phyloP scores from a whole-genome alignment of 2,329 filamentous ascomycete genomes.

The Monosporascus ibericus region DNA sequence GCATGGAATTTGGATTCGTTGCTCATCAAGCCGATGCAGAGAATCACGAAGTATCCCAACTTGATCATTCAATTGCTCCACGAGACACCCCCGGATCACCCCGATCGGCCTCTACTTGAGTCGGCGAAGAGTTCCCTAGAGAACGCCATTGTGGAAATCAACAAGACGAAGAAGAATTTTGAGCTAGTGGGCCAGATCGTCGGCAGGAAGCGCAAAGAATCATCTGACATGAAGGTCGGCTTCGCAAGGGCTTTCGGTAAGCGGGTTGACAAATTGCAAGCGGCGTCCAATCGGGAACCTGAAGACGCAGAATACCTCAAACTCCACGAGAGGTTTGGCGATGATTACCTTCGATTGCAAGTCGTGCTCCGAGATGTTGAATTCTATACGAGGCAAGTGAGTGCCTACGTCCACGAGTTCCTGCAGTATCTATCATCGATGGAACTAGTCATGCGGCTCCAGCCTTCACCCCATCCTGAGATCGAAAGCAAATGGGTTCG shows the following conservation, averaged over 20 bases:
- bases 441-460: slow-evolving; percentile 70
- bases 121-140: slow-evolving; percentile 49
- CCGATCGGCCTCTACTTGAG: slow-evolving; percentile 64
- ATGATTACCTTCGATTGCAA: slow-evolving; percentile 87
- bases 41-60: slow-evolving; percentile 88
- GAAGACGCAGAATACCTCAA: slow-evolving; percentile 80
- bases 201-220: slow-evolving; percentile 77
- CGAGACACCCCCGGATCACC: slow-evolving; percentile 74
- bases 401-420: slow-evolving; percentile 75
- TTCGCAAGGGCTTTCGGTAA: slow-evolving; percentile 87
- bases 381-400: slow-evolving; percentile 77
- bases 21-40: slow-evolving; percentile 95
- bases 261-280: slow-evolving; percentile 75
- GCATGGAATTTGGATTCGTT: slow-evolving; percentile 95
- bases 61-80: slow-evolving; percentile 75
- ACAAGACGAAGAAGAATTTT: slow-evolving; percentile 91
- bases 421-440: slow-evolving; percentile 75
- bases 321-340: slow-evolving; percentile 79
- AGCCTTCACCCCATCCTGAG: slow-evolving; percentile 71
- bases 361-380: slow-evolving; percentile 93
- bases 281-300: slow-evolving; percentile 52
- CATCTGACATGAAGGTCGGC: slow-evolving; percentile 69
- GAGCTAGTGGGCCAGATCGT: slow-evolving; percentile 89
- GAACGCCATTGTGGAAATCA: slow-evolving; percentile 75
- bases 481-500: slow-evolving; percentile 91